Evolutionary conservation across 2,329 filamentous ascomycete genomes (phyloP), one percentile per base, ranked within the genome.

Genomic region (Ascochyta rabiei): DNA sequence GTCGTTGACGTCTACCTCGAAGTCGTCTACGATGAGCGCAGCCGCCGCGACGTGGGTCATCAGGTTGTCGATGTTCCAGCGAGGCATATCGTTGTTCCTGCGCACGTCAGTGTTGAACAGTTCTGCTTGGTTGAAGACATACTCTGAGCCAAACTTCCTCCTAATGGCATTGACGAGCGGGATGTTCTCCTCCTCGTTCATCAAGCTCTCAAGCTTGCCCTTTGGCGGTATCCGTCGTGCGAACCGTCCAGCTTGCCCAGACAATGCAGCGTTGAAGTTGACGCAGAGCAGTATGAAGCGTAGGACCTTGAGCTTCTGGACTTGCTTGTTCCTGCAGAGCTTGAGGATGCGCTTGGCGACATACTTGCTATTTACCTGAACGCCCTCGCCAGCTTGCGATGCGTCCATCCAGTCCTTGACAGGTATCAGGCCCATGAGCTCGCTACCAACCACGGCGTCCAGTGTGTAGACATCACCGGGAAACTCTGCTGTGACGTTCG

Each of bases 331-430:
- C 42, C 84, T 82, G 42, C 82, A 84, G 45, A 82, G 75, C 3
- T 81, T 82, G 39, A 84, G 74, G 8, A 91, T 78, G 35, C 89
- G 85, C 48, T 79, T 77, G 1, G 88, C 86, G 5, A 92, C 86
- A 63, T 84, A 93, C 55, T 82, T 81, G 33, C 86, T 89, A 37
- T 74, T 77, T 30, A 86, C 77, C 40, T 81, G 71, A 33, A 90
- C 80, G 48, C 81, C 79, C 62, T 86, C 79, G 28, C 82, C 81
- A 21, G 82, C 81, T 63, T 82, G 82, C n/a, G 83, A 80, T 42
- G 83, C 82, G 54, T 91, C 85, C 60, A 89, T 82, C 90, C 90
- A 95, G 62, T 91, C 87, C 67, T 85, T 85, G 53, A 93, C 82
- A 10, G 86, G 84, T 7, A 95, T 80, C 12, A 85, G 77, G 46